A percentile compares a stretch with the other conserved stretches of the same genome.
Conservation (phyloP, 495 filamentous ascomycete genomes). For the Penicillium odoratum region DNA sequence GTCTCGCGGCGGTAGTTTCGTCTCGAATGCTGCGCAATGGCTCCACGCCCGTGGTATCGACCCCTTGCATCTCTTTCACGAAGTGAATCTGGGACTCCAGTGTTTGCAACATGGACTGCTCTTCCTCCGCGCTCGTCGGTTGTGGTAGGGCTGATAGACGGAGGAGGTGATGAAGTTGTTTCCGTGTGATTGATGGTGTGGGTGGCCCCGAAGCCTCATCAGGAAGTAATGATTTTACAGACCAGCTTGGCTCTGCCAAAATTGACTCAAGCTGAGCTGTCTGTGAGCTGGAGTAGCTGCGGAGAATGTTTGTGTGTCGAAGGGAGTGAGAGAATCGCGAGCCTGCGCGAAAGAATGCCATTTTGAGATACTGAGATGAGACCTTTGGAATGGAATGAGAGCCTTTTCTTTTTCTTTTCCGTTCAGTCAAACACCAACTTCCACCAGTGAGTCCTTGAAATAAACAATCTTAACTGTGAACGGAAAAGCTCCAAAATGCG, state of each 20-base stretch:
- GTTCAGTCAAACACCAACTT: not conserved
- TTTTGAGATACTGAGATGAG: not conserved
- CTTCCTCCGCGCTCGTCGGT: constrained; percentile 58
- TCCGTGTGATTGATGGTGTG: constrained; percentile 42
- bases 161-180: constrained; percentile 78
- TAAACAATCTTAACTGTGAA: not conserved
- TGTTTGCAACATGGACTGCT: constrained; percentile 65
- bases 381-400: not conserved
- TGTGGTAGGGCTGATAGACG: constrained; percentile 85
- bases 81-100: constrained; percentile 87
- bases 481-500: not conserved
- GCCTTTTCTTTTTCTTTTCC: not conserved
- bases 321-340: constrained; percentile 21
- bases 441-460: not conserved
- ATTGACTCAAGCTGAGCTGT: constrained; percentile 52
- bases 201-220: constrained; percentile 33
- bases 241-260: constrained; percentile 78
- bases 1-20: constrained; percentile 60
- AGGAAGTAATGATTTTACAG: constrained; percentile 74
- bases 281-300: constrained; percentile 29
- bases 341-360: constrained; percentile 21
- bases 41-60: constrained; percentile 69
- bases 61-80: constrained; percentile 76
- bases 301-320: constrained; percentile 9
- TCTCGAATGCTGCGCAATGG: constrained; percentile 80